Conservation (phyloP, 2,329 filamentous ascomycete genomes). For the Akanthomyces muscarius region DNA sequence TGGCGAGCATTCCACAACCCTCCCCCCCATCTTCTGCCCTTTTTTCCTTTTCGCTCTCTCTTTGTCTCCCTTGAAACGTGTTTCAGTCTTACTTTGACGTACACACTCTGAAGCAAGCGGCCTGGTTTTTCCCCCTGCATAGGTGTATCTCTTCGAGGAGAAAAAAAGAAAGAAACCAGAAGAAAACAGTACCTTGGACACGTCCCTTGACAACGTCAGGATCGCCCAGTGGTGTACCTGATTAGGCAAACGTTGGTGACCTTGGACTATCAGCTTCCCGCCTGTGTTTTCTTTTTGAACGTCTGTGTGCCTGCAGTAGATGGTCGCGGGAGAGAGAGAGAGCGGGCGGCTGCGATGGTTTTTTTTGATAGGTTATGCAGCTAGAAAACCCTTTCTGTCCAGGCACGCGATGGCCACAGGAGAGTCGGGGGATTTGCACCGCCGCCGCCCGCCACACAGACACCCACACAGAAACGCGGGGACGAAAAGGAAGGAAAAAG, state of each 20-base stretch:
- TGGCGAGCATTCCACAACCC: neutral
- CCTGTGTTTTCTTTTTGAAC: too few relatives aligned
- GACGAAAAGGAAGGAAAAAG: neutral
- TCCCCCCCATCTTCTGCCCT: neutral
- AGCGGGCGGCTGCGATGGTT: neutral
- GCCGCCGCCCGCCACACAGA: neutral
- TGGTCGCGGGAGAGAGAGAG: too few relatives aligned
- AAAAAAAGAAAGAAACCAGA: neutral
- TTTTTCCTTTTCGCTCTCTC: neutral
- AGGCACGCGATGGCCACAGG: neutral
- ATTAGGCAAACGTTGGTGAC: neutral
- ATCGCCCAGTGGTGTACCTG: neutral
- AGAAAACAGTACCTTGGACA: neutral
- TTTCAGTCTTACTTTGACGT: neutral
- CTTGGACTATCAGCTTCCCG: too few relatives aligned
- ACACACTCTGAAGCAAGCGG: neutral
- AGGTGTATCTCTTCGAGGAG: neutral
- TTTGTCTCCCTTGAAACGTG: constrained; percentile 9
- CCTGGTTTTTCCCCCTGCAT: neutral
- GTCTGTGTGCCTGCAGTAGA: neutral
- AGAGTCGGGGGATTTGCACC: too few relatives aligned
- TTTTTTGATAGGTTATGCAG: neutral
- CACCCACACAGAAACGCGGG: neutral
- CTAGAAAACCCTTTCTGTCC: neutral
- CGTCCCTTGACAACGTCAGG: too few relatives aligned